Percentiles rank a stretch among this genome's conserved stretches.
These are phyloP conservation scores for Colletotrichum coccodes DNA, from an alignment of 2,329 filamentous ascomycete genomes.

Conservation along the genomic window DNA sequence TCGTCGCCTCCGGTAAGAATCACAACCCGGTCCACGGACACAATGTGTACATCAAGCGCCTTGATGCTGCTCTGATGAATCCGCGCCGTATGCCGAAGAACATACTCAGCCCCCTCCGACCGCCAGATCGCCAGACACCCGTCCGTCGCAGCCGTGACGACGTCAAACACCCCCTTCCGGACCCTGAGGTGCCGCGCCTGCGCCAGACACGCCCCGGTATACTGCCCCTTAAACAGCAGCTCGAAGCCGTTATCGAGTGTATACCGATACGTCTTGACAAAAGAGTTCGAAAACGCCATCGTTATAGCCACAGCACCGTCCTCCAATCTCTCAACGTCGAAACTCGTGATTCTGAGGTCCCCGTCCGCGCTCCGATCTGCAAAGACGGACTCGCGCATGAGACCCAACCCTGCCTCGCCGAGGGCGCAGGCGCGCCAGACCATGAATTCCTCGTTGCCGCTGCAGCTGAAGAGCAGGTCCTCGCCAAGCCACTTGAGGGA, in stretches of 20 bases:
- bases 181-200: conserved; percentile 62
- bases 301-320: conserved; percentile 65
- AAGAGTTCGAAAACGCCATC: conserved; percentile 87
- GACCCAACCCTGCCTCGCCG: conserved; percentile 62
- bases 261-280: conserved; percentile 70
- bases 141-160: conserved; percentile 83
- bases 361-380: conserved; percentile 59
- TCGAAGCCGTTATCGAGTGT: conserved; percentile 52
- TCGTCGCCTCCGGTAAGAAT: conserved; percentile 89
- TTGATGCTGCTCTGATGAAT: conserved; percentile 89
- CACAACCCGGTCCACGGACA: conserved; percentile 49
- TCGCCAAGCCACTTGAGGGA: conserved; percentile 75
- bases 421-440: conserved; percentile 76
- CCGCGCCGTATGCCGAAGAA: conserved; percentile 46
- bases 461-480: conserved; percentile 83
- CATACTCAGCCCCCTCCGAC: conserved; percentile 35
- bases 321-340: conserved; percentile 63
- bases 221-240: conserved; percentile 64
- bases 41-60: conserved; percentile 58
- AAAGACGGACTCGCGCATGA: conserved; percentile 66
- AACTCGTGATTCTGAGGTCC: conserved; percentile 85
- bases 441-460: conserved; percentile 88
- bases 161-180: conserved; percentile 40
- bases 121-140: conserved; percentile 76
- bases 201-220: conserved; percentile 81